Conservation (phyloP, 2,329 filamentous ascomycete genomes). For the Myriosclerotinia scirpicola region DNA sequence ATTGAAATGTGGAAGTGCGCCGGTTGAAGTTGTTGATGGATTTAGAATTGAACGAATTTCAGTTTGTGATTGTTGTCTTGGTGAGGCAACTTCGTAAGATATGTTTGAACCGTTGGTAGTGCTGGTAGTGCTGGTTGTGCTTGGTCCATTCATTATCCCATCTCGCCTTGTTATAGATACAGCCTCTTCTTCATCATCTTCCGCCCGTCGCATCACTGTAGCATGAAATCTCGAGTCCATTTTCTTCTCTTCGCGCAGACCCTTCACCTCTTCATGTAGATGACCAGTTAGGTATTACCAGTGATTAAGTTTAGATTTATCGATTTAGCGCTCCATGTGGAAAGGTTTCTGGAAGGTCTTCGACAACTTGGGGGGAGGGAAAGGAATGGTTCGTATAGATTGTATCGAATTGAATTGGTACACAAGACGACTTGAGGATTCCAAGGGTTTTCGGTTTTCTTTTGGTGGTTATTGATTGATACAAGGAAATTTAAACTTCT, state of each 20-base stretch:
- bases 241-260: constrained; percentile 11
- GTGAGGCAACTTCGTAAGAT: constrained; percentile 17
- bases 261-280: constrained; percentile 26
- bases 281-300: not conserved
- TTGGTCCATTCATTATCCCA: constrained; percentile 26
- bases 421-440: constrained; percentile 13
- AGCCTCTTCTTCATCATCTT: constrained; percentile 28
- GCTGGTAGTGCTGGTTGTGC: constrained; percentile 10
- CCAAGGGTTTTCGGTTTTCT: constrained; percentile 23
- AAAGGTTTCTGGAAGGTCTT: constrained; percentile 20
- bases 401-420: not conserved
- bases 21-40: constrained; percentile 21
- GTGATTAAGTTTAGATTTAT: constrained; percentile 16
- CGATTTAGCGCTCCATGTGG: constrained; percentile 36
- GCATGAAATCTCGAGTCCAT: constrained; percentile 39
- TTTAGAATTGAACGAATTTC: constrained; percentile 20
- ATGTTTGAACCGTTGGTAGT: constrained; percentile 11
- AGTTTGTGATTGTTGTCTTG: constrained; percentile 19
- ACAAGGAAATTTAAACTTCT: constrained; percentile 14
- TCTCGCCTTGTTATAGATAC: constrained; percentile 16
- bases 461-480: constrained; percentile 26
- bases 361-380: constrained; percentile 6
- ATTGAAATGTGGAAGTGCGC: constrained; percentile 39
- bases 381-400: constrained; percentile 14
- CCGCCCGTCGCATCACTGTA: constrained; percentile 39